Percentiles rank a stretch among this genome's conserved stretches.
These are phyloP conservation scores for Metrosideros polymorpha DNA, from an alignment of 441 rosid genomes.

Conservation along the genomic window DNA sequence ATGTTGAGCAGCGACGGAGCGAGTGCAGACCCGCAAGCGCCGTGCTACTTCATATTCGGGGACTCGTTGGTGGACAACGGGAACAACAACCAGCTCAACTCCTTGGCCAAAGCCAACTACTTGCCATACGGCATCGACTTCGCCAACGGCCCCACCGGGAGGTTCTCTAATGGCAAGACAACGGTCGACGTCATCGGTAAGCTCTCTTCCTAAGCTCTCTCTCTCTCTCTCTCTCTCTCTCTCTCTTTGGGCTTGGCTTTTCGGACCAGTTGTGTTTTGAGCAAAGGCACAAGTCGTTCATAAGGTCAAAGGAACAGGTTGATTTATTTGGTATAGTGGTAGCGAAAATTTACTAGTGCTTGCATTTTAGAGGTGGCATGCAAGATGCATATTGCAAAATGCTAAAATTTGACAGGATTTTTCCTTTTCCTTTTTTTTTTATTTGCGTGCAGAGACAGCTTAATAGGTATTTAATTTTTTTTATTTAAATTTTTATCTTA, in stretches of 20 bases:
- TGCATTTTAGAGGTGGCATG: background rate
- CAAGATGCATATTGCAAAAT: background rate
- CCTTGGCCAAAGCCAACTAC: conserved; percentile 47
- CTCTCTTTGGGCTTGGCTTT: background rate
- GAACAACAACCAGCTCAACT: conserved; percentile 39
- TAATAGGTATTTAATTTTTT: background rate
- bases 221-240: background rate
- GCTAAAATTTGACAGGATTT: background rate
- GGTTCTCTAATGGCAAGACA: conserved; percentile 55
- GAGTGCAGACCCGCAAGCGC: conserved; percentile 37
- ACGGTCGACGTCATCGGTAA: conserved; percentile 53
- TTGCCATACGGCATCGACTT: conserved; percentile 64
- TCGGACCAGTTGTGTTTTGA: background rate
- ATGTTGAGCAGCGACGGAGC: conserved; percentile 2
- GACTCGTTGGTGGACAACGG: conserved; percentile 65
- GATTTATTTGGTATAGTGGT: background rate
- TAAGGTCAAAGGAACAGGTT: background rate
- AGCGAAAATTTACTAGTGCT: background rate
- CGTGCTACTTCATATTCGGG: conserved; percentile 57
- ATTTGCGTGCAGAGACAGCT: background rate
- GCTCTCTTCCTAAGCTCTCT: background rate
- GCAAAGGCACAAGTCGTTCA: background rate
- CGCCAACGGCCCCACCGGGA: conserved; percentile 37
- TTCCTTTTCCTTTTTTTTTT: background rate
- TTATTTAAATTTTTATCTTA: background rate